These are phyloP conservation scores for Pulveroboletus ravenelii DNA, from an alignment of 768 basidiomycete genomes.

Conservation along the genomic window DNA sequence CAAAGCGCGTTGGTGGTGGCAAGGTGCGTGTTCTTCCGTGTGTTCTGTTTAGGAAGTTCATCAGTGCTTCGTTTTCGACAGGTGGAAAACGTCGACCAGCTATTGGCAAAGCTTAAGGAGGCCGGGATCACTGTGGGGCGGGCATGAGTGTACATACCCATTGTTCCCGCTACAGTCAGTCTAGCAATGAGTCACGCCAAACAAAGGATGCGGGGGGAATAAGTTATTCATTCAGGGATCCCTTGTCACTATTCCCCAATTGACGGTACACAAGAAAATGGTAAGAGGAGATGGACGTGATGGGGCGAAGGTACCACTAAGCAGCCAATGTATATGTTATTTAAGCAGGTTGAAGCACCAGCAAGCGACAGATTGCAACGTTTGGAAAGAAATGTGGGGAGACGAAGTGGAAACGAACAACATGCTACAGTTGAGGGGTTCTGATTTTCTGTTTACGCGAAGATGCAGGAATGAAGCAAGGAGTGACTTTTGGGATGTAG, in stretches of 20 bases:
- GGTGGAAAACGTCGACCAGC: conserved; percentile 84
- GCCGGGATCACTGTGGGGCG: conserved; percentile 51
- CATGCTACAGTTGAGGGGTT: conserved; percentile 26
- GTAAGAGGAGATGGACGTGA: conserved; percentile 2
- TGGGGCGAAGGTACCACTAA: conserved; percentile 13
- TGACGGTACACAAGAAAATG: conserved; percentile 13
- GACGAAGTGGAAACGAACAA: conserved; percentile 12
- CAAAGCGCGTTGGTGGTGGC: conserved; percentile 83
- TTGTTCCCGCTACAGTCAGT: not conserved
- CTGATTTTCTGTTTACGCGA: conserved; percentile 9
- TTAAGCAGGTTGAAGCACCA: conserved; percentile 13
- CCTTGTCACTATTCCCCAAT: conserved; percentile 3
- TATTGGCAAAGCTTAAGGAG: conserved; percentile 84
- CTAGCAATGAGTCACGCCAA: not conserved
- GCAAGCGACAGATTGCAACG: conserved; percentile 9
- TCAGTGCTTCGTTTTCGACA: conserved; percentile 17
- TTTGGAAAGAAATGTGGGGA: conserved; percentile 2
- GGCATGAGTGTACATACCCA: conserved; percentile 15
- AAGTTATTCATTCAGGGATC: conserved; percentile 19
- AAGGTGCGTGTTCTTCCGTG: conserved; percentile 49
- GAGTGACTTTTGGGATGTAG: conserved; percentile 13
- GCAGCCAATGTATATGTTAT: conserved; percentile 21
- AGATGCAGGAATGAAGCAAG: conserved; percentile 12
- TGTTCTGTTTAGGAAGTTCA: not conserved
- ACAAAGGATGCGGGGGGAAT: not conserved